These are phyloP conservation scores for Apophysomyces variabilis DNA, from an alignment of 371 early-diverging fungal species.

Conservation along the genomic window DNA sequence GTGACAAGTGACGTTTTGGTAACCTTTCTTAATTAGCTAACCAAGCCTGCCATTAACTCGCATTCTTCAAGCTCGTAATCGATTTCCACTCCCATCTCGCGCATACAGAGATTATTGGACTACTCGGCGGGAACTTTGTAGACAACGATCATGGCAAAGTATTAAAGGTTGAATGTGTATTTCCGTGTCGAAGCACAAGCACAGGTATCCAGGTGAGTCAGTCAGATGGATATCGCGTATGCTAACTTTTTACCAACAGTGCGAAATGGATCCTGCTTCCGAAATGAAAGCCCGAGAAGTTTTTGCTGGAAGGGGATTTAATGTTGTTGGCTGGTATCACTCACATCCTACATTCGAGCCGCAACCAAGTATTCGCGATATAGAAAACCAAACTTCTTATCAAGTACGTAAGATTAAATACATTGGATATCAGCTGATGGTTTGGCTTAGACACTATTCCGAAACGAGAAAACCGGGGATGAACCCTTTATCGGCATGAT, in stretches of 20 bases:
- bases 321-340: conserved; percentile 94
- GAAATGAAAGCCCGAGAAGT: conserved; percentile 77
- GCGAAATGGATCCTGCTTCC: conserved; percentile 72
- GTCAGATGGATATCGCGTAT: neutral
- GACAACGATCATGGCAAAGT: conserved; percentile 41
- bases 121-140: conserved; percentile 74
- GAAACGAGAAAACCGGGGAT: conserved; percentile 61
- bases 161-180: conserved; percentile 52
- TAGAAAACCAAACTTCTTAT: conserved; percentile 83
- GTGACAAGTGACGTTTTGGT: conserved; percentile 68
- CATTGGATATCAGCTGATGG: neutral
- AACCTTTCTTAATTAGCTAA: conserved; percentile 7
- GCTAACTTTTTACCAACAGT: conserved; percentile 23
- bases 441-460: conserved; percentile 57
- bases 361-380: conserved; percentile 81
- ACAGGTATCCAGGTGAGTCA: conserved; percentile 68
- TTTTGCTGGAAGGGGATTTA: conserved; percentile 69
- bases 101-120: conserved; percentile 86
- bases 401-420: conserved; percentile 46
- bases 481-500: conserved; percentile 89
- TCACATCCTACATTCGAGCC: conserved; percentile 89
- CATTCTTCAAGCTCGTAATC: conserved; percentile 67
- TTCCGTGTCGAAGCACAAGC: conserved; percentile 73
- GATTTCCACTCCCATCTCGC: conserved; percentile 88
- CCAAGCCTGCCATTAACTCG: neutral